Conservation (phyloP, 352 stramenopile species). For the Phytophthora idaei region DNA sequence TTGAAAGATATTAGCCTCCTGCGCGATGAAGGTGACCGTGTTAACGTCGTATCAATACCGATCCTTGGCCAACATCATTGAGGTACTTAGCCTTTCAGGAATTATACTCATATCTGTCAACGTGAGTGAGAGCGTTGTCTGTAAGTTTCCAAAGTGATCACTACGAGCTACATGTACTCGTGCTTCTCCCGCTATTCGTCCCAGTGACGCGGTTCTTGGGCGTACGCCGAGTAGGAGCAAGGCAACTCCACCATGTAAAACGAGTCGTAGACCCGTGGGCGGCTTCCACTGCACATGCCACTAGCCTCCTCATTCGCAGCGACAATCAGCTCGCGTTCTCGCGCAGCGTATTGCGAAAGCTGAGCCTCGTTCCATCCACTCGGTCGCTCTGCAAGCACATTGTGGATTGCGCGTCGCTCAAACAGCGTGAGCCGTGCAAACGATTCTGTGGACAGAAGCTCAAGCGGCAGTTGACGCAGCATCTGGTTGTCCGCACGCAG, state of each 20-base stretch:
- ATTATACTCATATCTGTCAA: neutral
- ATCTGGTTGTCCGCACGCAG: slow-evolving; percentile 13
- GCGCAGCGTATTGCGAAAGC: slow-evolving; percentile 13
- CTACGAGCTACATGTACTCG: neutral
- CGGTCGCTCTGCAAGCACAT: slow-evolving; percentile 18
- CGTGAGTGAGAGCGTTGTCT: neutral
- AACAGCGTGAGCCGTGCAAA: slow-evolving; percentile 15
- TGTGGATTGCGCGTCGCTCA: slow-evolving; percentile 29
- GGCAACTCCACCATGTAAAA: slow-evolving; percentile 13
- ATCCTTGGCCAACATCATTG: too few relatives aligned
- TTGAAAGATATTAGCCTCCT: slow-evolving; percentile 33
- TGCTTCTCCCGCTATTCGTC: neutral
- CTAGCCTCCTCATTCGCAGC: neutral
- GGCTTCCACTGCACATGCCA: neutral
- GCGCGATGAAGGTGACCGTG: too few relatives aligned
- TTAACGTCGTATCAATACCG: too few relatives aligned
- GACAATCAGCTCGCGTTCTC: slow-evolving; percentile 19
- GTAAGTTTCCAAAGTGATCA: slow-evolving; percentile 1
- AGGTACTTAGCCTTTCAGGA: too few relatives aligned
- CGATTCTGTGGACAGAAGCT: slow-evolving; percentile 11
- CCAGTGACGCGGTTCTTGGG: slow-evolving; percentile 22
- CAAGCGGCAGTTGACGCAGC: slow-evolving; percentile 11
- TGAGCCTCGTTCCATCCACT: slow-evolving; percentile 11
- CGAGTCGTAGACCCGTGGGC: neutral
- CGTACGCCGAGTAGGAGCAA: slow-evolving; percentile 15